Conservation (phyloP, 805 yeast species). For the Candida ovalis region DNA sequence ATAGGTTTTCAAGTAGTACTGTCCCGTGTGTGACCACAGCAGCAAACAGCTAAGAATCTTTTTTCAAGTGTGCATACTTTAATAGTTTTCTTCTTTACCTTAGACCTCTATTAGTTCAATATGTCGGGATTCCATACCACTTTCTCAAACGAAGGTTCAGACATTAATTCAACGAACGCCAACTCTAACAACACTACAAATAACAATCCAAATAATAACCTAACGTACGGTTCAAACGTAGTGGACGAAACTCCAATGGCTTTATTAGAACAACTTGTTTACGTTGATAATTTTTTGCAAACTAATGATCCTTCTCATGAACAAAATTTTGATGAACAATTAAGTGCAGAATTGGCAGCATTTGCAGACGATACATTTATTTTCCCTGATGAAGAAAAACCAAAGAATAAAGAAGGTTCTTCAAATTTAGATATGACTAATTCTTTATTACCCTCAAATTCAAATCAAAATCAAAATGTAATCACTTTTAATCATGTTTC, state of each 20-base stretch:
- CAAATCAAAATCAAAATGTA: slow-evolving; percentile 1
- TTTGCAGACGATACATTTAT: slow-evolving; percentile 80
- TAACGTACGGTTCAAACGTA: slow-evolving; percentile 2
- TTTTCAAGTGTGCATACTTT: not conserved
- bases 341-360: slow-evolving; percentile 68
- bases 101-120: not conserved
- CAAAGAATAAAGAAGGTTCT: slow-evolving; percentile 29
- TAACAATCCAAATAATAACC: not conserved
- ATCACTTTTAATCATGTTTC: slow-evolving; percentile 7
- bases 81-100: not conserved
- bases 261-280: slow-evolving; percentile 71
- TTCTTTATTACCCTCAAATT: not conserved
- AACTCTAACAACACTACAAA: not conserved
- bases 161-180: not conserved
- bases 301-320: slow-evolving; percentile 32
- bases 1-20: not conserved
- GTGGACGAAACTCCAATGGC: slow-evolving; percentile 38
- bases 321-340: slow-evolving; percentile 46
- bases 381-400: slow-evolving; percentile 80
- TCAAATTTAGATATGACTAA: slow-evolving; percentile 1
- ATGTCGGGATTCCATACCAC: not conserved
- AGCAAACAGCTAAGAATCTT: too few species aligned
- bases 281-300: slow-evolving; percentile 72
- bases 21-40: not conserved
- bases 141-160: not conserved